phyloP scores from a whole-genome alignment of 306 rosid species.

The Vachellia collinsii region DNA sequence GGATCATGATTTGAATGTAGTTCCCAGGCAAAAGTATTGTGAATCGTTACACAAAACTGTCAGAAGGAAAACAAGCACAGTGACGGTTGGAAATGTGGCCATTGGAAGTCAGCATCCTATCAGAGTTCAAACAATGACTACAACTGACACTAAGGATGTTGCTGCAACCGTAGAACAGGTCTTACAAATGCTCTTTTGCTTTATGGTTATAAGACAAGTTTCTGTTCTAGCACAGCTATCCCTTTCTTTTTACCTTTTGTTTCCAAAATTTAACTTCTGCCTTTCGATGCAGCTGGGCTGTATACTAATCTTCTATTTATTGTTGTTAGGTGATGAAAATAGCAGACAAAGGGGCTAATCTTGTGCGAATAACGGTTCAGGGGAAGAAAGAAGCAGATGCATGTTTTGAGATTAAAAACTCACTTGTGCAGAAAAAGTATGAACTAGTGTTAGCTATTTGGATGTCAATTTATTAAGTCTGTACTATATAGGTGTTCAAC shows the following conservation, averaged over 20 bases:
- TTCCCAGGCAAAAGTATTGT: constrained; percentile 94
- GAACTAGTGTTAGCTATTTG: constrained; percentile 18
- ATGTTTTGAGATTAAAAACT: constrained; percentile 86
- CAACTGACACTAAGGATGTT: constrained; percentile 93
- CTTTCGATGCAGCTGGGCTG: constrained; percentile 19
- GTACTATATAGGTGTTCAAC: constrained; percentile 27
- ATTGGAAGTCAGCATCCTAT: constrained; percentile 95
- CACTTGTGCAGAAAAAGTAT: constrained; percentile 89
- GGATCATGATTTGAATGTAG: constrained; percentile 51
- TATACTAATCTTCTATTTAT: constrained; percentile 33
- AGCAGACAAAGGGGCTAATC: constrained; percentile 91
- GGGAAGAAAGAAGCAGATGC: constrained; percentile 99
- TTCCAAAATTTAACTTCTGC: neutral
- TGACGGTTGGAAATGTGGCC: constrained; percentile 89
- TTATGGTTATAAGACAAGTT: constrained; percentile 6
- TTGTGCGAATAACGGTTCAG: constrained; percentile 94
- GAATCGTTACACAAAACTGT: constrained; percentile 82
- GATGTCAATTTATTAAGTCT: constrained; percentile 15
- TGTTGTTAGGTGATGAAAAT: constrained; percentile 85
- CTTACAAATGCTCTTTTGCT: constrained; percentile 31
- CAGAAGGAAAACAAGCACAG: constrained; percentile 91
- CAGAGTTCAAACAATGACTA: constrained; percentile 98
- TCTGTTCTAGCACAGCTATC: neutral
- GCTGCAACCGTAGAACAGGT: constrained; percentile 97
- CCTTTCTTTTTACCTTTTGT: neutral